These are phyloP conservation scores for Tricholomella constricta DNA, from an alignment of 768 basidiomycete genomes.

Conservation along the genomic window DNA sequence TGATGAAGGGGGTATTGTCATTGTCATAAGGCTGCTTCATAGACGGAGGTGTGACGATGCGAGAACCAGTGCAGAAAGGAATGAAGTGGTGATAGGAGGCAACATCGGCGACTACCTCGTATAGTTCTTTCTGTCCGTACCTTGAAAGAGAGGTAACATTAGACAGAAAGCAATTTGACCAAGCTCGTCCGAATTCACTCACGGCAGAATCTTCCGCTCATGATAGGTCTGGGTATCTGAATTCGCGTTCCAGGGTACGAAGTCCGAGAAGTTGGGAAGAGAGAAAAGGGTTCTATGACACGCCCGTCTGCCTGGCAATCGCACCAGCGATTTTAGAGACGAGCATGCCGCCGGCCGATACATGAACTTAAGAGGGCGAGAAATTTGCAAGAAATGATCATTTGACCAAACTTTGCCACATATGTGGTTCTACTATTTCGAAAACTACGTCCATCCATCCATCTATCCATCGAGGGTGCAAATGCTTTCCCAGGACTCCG, in stretches of 20 bases:
- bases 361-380: slow-evolving; percentile 10
- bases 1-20: slow-evolving; percentile 34
- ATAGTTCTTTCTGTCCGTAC: slow-evolving; percentile 78
- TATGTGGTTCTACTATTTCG: too few species aligned
- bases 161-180: slow-evolving; percentile 3
- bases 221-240: slow-evolving; percentile 66
- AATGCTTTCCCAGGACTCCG: too few species aligned
- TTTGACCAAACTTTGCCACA: background rate
- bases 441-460: too few species aligned
- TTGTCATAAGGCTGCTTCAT: slow-evolving; percentile 19
- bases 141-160: slow-evolving; percentile 39
- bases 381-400: too few species aligned
- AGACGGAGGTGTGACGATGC: slow-evolving; percentile 49
- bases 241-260: slow-evolving; percentile 37
- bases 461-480: too few species aligned
- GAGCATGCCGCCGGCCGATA: slow-evolving; percentile 11
- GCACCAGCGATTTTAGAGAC: slow-evolving; percentile 8
- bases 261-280: slow-evolving; percentile 49
- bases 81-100: slow-evolving; percentile 84
- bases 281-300: slow-evolving; percentile 44
- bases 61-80: slow-evolving; percentile 83
- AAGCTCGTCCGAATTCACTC: slow-evolving; percentile 34
- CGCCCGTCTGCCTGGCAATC: background rate
- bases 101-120: slow-evolving; percentile 85
- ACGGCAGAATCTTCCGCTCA: slow-evolving; percentile 90